A percentile compares a stretch with the other conserved stretches of the same genome.
phyloP scores from a whole-genome alignment of 371 early-diverging fungal genomes.

The Mucor mucedo region DNA sequence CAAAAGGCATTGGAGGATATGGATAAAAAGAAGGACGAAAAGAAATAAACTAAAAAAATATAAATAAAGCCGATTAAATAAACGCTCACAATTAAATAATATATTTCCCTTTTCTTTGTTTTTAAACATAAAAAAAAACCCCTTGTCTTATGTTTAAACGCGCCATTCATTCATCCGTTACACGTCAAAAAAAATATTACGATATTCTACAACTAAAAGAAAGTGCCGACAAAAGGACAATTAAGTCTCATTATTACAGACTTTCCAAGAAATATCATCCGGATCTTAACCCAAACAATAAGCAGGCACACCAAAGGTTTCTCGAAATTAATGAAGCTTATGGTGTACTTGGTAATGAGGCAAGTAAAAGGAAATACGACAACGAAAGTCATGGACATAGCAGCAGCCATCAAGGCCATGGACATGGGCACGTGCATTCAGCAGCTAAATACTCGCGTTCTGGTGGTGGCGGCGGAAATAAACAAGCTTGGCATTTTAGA shows the following conservation, averaged over 20 bases:
- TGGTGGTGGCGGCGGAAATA: constrained; percentile 26
- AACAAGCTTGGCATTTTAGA: constrained; percentile 42
- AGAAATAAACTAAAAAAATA: constrained; percentile 30
- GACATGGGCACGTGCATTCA: not conserved
- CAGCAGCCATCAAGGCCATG: not conserved
- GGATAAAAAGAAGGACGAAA: constrained; percentile 55
- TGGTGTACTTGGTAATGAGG: constrained; percentile 76
- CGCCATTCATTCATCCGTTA: constrained; percentile 29
- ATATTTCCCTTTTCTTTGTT: not conserved
- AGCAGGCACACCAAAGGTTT: constrained; percentile 71
- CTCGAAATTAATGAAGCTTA: constrained; percentile 88
- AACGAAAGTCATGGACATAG: constrained; percentile 26
- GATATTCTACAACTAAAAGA: constrained; percentile 59
- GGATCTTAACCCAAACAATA: constrained; percentile 76
- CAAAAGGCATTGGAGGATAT: constrained; percentile 69
- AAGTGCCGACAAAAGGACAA: constrained; percentile 62
- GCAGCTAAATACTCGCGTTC: constrained; percentile 19
- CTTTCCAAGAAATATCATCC: constrained; percentile 89
- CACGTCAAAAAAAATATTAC: constrained; percentile 50
- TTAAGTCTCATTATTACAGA: constrained; percentile 84
- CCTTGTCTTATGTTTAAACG: constrained; percentile 12
- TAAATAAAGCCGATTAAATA: not conserved
- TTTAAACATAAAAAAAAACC: not conserved
- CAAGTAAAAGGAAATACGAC: constrained; percentile 81
- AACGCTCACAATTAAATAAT: not conserved